Base-by-base conservation (phyloP, 257 asterid genomes). In the Petrea volubilis region DNA sequence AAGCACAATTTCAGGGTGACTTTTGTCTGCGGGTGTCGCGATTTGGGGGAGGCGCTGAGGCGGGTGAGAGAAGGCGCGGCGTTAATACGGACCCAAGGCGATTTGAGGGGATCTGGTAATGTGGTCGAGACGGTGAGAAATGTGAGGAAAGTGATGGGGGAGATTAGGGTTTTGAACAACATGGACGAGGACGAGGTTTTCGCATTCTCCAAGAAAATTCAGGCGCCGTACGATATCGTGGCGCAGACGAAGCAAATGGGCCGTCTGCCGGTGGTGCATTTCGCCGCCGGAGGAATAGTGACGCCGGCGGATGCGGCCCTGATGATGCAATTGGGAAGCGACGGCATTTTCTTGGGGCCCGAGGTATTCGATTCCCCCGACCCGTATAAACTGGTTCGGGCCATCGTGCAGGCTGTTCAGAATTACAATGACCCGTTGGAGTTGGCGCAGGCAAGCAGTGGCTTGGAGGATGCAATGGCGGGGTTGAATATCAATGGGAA, bases 101-200 rank as follows among this genome's bases (percentile, higher is more conserved):
- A 88, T 31, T 43, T 81, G 34, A 44, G 13, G 0, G 90, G 84
- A 7, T 71, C 85, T 6, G 96, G 98, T 0, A 60, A 80, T 71
- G 71, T 92, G 0, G 77, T 67, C 5, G 87, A 83, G 31, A 81
- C 96, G 2, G 94, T 92, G 66, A 81, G 83, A 33, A 78, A 65
- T 25, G 96, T 92, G 75, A 86, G 96, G 84, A 84, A 82, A 71
- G 83, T 90, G 62, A 80, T 90, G 96, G 94, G 94, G 0, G 91
- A 85, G 7, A 81, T 90, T 21, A 81, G 96, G 75, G 71, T 80
- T 49, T 52, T 92, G 84, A 84, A 83, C 50, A 92, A 89, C 78
- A 83, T 92, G 93, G 96, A 90, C 28, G 98, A 92, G 1, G 98
- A 90, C 44, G 98, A 92, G 79, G 93, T 90, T 1, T 92, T 92